Evolutionary conservation across 2,329 filamentous ascomycete genomes (phyloP).

Genomic region (Camptophora hylomeconis): DNA sequence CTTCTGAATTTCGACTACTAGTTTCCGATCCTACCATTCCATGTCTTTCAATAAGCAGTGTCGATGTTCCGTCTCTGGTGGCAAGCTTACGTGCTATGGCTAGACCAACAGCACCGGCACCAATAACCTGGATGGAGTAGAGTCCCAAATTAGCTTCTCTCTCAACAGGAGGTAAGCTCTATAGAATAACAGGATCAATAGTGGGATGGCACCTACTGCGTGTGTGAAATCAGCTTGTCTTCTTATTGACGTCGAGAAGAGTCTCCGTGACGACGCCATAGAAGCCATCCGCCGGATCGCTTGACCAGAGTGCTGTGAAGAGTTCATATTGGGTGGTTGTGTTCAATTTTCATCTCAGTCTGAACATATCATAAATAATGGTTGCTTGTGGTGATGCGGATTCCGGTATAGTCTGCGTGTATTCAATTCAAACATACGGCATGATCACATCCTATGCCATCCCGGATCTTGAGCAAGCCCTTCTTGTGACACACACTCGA

Average conservation of each 20-base stretch:
- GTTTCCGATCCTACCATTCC: slow-evolving; percentile 67
- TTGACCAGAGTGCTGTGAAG: no score
- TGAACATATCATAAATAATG: no score
- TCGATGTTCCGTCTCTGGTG: slow-evolving; percentile 44
- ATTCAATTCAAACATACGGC: no score
- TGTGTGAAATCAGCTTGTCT: slow-evolving; percentile 48
- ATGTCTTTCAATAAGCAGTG: slow-evolving; percentile 73
- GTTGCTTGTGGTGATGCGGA: no score
- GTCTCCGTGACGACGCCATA: no score
- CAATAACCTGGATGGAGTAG: slow-evolving; percentile 39
- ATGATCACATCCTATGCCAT: no score
- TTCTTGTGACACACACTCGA: no score
- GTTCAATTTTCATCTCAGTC: no score
- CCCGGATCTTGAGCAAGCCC: no score
- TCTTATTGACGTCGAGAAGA: slow-evolving; percentile 31
- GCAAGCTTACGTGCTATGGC: slow-evolving; percentile 65
- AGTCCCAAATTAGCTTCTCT: slow-evolving; percentile 1
- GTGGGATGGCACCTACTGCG: slow-evolving; percentile 28
- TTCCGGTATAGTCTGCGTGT: no score
- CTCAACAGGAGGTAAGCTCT: slow-evolving; percentile 1
- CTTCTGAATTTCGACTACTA: slow-evolving; percentile 79
- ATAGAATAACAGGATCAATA: neutral
- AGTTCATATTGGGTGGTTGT: no score
- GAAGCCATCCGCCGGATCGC: no score
- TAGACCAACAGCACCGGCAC: slow-evolving; percentile 64